A percentile compares a stretch with the other conserved stretches of the same genome.
phyloP scores from a whole-genome alignment of 805 yeast genomes.

The Candida morakotiae region DNA sequence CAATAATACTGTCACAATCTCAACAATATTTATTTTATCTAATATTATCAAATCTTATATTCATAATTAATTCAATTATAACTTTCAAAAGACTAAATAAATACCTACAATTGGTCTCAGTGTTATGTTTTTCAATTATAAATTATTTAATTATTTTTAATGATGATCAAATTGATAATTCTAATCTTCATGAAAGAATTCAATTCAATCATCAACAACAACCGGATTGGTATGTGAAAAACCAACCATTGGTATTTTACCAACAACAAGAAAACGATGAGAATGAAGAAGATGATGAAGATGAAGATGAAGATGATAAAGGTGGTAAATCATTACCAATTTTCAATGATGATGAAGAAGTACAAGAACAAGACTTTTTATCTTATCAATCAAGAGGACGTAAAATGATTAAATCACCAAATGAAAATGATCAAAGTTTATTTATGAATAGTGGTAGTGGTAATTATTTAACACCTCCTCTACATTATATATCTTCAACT shows the following conservation, averaged over 20 bases:
- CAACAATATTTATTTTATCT: no score
- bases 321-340: background rate
- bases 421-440: slow-evolving; percentile 1
- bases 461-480: slow-evolving; percentile 12
- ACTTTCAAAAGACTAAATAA: no score
- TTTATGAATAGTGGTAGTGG: no score
- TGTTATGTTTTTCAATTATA: background rate
- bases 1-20: no score
- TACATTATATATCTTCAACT: slow-evolving; percentile 12
- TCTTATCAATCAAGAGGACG: slow-evolving; percentile 8
- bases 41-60: no score
- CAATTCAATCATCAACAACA: slow-evolving; percentile 18
- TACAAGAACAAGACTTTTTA: background rate
- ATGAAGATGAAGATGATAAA: background rate
- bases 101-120: no score
- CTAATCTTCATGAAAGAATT: no score
- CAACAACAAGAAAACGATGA: background rate
- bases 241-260: slow-evolving; percentile 12
- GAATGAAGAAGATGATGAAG: background rate
- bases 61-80: no score
- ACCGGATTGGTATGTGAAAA: slow-evolving; percentile 33
- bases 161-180: no score
- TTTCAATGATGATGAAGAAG: background rate
- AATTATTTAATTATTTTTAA: no score
- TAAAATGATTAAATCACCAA: slow-evolving; percentile 4